Percentiles rank a stretch among this genome's conserved stretches.
These are phyloP conservation scores for Agrostemma githago DNA, from an alignment of 148 eudicot genomes.

Conservation along the genomic window DNA sequence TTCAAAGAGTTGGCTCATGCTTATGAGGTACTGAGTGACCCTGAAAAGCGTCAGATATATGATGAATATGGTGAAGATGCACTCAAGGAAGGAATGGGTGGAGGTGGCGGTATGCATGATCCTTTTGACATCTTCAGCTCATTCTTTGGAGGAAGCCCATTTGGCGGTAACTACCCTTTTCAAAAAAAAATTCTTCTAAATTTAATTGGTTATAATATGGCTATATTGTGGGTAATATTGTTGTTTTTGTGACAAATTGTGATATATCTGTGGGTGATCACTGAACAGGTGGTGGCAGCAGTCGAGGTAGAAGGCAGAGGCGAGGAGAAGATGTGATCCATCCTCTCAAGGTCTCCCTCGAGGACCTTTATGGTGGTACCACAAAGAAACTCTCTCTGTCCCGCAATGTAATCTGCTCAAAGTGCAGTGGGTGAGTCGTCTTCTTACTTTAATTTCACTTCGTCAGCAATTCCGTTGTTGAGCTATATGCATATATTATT, in stretches of 20 bases:
- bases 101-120: conserved; percentile 60
- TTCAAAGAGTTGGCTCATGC: conserved; percentile 71
- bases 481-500: background rate
- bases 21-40: conserved; percentile 66
- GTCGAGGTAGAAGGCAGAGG: conserved; percentile 65
- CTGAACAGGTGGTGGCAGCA: conserved; percentile 56
- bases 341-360: conserved; percentile 68
- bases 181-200: too few relatives aligned
- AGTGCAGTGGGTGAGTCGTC: conserved; percentile 42
- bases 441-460: background rate
- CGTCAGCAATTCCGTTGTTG: background rate
- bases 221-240: background rate
- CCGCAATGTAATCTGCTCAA: conserved; percentile 49
- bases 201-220: background rate
- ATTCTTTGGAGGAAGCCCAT: conserved; percentile 62
- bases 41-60: conserved; percentile 65
- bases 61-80: conserved; percentile 78
- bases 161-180: conserved; percentile 38
- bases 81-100: conserved; percentile 82
- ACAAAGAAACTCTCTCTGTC: conserved; percentile 66
- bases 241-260: background rate
- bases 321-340: conserved; percentile 73
- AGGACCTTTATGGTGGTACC: conserved; percentile 57
- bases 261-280: conserved; percentile 11
- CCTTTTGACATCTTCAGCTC: conserved; percentile 65